These are phyloP conservation scores for Puccinia coronata DNA, from an alignment of 1,284 basidiomycete species.

Conservation along the genomic window DNA sequence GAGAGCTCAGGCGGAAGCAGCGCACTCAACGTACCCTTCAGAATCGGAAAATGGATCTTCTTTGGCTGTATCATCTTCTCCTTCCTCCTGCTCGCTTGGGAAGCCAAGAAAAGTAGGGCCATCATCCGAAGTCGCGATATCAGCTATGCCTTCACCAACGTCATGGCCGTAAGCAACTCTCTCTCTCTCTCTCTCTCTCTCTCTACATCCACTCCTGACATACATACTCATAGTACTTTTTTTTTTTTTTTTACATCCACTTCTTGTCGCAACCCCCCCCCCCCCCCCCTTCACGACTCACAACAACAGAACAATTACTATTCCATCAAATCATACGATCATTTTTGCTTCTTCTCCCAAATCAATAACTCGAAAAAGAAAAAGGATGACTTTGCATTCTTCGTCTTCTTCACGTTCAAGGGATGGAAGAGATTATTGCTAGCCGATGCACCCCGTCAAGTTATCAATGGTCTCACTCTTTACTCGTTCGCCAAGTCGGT, in stretches of 20 bases:
- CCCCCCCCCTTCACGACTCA: too few species aligned
- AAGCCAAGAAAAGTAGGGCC: conserved; percentile 84
- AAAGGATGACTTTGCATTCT: conserved; percentile 97
- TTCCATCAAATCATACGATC: conserved; percentile 79
- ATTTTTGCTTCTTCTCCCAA: conserved; percentile 97
- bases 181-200: too few species aligned
- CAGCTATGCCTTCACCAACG: conserved; percentile 92
- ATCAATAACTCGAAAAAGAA: conserved; percentile 93
- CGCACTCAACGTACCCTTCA: conserved; percentile 83
- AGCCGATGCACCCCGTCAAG: conserved; percentile 93
- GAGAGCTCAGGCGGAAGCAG: conserved; percentile 67
- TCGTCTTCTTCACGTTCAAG: conserved; percentile 99
- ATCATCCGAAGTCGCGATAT: conserved; percentile 94
- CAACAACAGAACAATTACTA: conserved; percentile 55
- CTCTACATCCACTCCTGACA: too few species aligned
- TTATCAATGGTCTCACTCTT: conserved; percentile 89
- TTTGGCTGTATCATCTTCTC: conserved; percentile 97
- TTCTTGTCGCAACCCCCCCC: too few species aligned
- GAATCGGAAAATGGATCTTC: conserved; percentile 88
- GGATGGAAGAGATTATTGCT: conserved; percentile 96
- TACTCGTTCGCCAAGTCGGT: conserved; percentile 86
- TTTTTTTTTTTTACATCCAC: too few species aligned
- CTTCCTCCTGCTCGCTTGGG: conserved; percentile 88
- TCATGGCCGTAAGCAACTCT: conserved; percentile 76
- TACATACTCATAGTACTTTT: too few species aligned